A percentile compares a stretch with the other conserved stretches of the same genome.
These are phyloP conservation scores for Fusarium sp. DNA, from an alignment of 2,329 filamentous ascomycete genomes.

Conservation along the genomic window DNA sequence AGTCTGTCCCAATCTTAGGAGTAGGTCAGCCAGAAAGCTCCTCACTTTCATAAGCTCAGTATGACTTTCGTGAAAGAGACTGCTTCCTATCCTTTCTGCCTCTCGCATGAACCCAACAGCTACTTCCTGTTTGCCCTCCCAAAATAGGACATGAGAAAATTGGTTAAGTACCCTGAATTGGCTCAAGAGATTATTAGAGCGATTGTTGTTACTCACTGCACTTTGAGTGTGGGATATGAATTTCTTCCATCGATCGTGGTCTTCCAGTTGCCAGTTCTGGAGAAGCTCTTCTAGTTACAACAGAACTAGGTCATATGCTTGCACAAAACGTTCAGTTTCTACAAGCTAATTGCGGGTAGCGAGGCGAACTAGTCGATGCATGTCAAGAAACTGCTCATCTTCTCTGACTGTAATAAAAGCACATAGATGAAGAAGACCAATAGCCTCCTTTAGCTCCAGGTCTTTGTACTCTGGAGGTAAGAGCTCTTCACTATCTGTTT, in stretches of 20 bases:
- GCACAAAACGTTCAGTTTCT: not conserved
- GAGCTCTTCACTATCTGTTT: too few relatives aligned
- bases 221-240: not conserved
- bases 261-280: too few relatives aligned
- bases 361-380: not conserved
- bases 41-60: too few relatives aligned
- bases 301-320: not conserved
- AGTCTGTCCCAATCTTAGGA: too few relatives aligned
- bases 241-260: accelerated
- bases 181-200: accelerated
- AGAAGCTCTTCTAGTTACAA: too few relatives aligned
- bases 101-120: accelerated
- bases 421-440: not conserved
- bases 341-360: not conserved
- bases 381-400: not conserved
- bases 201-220: accelerated
- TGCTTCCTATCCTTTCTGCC: too few relatives aligned
- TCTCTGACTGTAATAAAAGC: accelerated
- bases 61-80: too few relatives aligned
- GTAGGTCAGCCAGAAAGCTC: too few relatives aligned
- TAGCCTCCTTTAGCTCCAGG: not conserved
- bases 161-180: accelerated
- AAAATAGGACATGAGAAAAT: accelerated
- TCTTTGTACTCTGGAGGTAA: not conserved
- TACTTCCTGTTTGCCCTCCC: accelerated